These are phyloP conservation scores for Aspergillus viridinutans DNA, from an alignment of 2,329 filamentous ascomycete genomes.

Conservation along the genomic window DNA sequence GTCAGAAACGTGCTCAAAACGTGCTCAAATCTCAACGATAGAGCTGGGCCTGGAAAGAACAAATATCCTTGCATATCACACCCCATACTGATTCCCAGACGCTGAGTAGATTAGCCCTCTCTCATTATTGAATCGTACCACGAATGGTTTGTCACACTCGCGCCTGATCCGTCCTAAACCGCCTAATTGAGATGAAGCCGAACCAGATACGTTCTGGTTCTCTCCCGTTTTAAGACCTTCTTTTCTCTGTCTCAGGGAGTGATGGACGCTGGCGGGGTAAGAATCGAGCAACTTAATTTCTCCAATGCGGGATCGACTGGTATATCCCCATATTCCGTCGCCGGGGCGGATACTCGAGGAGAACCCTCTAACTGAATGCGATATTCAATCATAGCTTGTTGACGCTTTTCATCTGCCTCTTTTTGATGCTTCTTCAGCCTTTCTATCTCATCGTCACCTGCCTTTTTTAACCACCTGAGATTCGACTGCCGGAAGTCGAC, in stretches of 20 bases:
- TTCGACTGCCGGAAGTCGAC: slow-evolving; percentile 92
- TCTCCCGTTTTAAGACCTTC: neutral
- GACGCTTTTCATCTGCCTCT: slow-evolving; percentile 53
- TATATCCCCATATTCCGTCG: slow-evolving; percentile 25
- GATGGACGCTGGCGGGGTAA: slow-evolving; percentile 7
- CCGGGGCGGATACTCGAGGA: slow-evolving; percentile 3
- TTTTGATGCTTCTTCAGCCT: slow-evolving; percentile 47
- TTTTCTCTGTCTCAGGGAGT: neutral
- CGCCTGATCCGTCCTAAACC: neutral
- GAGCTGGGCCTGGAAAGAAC: neutral
- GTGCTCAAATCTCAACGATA: neutral
- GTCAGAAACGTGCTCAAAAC: neutral
- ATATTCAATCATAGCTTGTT: slow-evolving; percentile 44
- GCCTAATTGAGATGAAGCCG: neutral
- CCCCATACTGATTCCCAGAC: neutral
- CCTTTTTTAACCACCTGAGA: slow-evolving; percentile 70
- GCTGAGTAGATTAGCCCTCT: neutral
- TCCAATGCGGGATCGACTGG: slow-evolving; percentile 43
- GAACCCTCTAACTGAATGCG: slow-evolving; percentile 36
- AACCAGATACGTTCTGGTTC: neutral
- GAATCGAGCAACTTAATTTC: slow-evolving; percentile 14
- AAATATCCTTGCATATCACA: neutral
- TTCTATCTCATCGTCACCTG: slow-evolving; percentile 47
- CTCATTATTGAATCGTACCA: neutral
- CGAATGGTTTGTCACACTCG: neutral